These are phyloP conservation scores for Phytophthora citrophthora DNA, from an alignment of 352 stramenopile genomes.

Conservation along the genomic window DNA sequence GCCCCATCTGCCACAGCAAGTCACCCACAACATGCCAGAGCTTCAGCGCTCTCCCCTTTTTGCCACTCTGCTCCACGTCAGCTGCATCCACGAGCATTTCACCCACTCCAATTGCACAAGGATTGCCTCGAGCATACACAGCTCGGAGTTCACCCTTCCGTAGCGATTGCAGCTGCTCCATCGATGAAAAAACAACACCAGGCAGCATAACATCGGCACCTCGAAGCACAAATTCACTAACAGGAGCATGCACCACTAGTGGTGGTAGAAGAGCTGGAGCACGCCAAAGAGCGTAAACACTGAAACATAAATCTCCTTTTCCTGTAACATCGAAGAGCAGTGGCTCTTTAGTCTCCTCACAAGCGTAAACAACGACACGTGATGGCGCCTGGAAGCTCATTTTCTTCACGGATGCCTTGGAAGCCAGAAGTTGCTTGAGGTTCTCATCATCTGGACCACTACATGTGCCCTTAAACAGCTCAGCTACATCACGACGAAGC, in stretches of 20 bases:
- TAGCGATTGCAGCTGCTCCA: conserved; percentile 59
- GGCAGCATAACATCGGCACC: conserved; percentile 88
- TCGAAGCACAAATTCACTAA: conserved; percentile 83
- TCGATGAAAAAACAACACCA: conserved; percentile 69
- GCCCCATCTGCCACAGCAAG: conserved; percentile 78
- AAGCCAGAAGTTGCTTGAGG: conserved; percentile 47
- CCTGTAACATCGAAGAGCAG: conserved; percentile 77
- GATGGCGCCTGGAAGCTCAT: conserved; percentile 82
- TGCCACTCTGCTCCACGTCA: conserved; percentile 59
- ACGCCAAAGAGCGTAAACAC: conserved; percentile 78
- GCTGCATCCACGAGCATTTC: conserved; percentile 75
- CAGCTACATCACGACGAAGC: conserved; percentile 64
- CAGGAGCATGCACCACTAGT: conserved; percentile 74
- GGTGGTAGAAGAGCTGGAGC: conserved; percentile 52
- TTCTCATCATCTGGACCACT: conserved; percentile 43
- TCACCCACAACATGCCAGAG: conserved; percentile 78
- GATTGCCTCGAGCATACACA: conserved; percentile 79
- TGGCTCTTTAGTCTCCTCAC: conserved; percentile 64
- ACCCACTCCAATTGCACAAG: conserved; percentile 76
- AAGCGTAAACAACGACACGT: conserved; percentile 71
- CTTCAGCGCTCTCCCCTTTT: conserved; percentile 73
- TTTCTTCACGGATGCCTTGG: conserved; percentile 70
- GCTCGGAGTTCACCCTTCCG: conserved; percentile 71
- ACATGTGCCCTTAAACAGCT: conserved; percentile 37
- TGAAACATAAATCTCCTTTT: conserved; percentile 69